Base-by-base conservation (phyloP, 371 early-diverging fungal species). In the Phascolomyces articulosus region DNA sequence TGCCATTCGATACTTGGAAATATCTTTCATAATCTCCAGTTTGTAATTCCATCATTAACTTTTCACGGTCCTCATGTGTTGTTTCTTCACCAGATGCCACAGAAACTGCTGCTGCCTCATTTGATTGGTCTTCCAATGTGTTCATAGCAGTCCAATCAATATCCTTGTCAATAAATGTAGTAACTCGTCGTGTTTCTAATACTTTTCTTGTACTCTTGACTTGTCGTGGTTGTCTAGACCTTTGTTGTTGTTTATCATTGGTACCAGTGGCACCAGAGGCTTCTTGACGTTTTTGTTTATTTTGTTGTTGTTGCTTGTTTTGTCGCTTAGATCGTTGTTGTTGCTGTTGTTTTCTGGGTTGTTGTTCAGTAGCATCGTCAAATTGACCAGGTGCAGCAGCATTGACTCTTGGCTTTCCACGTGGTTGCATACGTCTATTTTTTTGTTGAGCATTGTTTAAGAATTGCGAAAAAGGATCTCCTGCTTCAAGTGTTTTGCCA, bases 151-250 rank as follows among this genome's bases (percentile, higher is more conserved):
- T 60, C 80, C 80, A 80, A 51, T 80, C 80, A 48, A 80, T 73
- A 29, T 80, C 80, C 61, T 75, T 75, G 56, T 77, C 75, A 48
- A 80, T 77, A 38, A 80, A 80, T 10, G 76, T 72, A 24, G 72
- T 70, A 28, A 75, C 78, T 60, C 78, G 70, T 31, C 73, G 71
- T 40, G 65, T 31, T 2, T 51, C 51, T 51, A 51, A 11, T 18
- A 7, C 51, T n/a, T 4, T 11, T 41, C 51, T 49, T 15, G 24
- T 1, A 44, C 16, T 23, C 6, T 28, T 41, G 23, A 34, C 40
- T 23, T 56, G 56, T 62, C 63, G 40, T 58, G 58, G 54, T 47
- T 69, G 56, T 60, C 59, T 31, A 6, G 6, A 18, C 40, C 58
- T 55, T 20, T 59, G 62, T 38, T 44, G 41, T 29, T 58, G 55